Percentiles rank a stretch among this genome's conserved stretches.
Evolutionary conservation across 2,329 filamentous ascomycete species (phyloP).

Genomic region (Aspergillus ochraceus): DNA sequence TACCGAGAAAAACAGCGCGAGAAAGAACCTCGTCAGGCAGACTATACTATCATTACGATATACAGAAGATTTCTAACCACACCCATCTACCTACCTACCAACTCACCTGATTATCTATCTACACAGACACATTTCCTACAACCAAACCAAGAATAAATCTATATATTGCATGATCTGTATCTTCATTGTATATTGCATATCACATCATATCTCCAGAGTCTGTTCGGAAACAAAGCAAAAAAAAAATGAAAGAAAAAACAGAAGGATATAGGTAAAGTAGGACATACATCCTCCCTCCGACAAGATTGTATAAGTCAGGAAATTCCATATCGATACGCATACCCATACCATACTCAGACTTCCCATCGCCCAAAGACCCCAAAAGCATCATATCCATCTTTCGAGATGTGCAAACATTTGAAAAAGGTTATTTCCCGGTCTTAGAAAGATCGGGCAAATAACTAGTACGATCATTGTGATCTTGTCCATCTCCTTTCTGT

Average conservation of each 20-base stretch:
- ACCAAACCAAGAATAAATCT: too few relatives aligned
- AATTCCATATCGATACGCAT: not conserved
- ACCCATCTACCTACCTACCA: not conserved
- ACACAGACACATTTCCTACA: too few relatives aligned
- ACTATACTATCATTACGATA: too few relatives aligned
- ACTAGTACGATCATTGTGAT: not conserved
- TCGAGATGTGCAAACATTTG: not conserved
- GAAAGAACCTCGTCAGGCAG: too few relatives aligned
- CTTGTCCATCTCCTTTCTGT: not conserved
- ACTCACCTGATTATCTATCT: too few relatives aligned
- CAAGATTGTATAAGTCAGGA: not conserved
- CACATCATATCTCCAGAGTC: not conserved
- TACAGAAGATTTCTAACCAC: too few relatives aligned
- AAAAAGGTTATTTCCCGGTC: not conserved
- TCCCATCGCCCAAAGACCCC: not conserved
- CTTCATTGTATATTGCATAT: not conserved
- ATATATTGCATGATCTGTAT: not conserved
- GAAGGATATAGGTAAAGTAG: not conserved
- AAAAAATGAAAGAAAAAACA: too few relatives aligned
- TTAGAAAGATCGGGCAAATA: too few relatives aligned
- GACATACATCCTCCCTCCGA: not conserved
- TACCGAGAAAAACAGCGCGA: too few relatives aligned
- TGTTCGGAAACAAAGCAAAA: not conserved
- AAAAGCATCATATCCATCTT: not conserved
- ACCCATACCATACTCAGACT: not conserved